Conservation (phyloP, 805 yeast species). For the Saccharomyces kudriavzevii region DNA sequence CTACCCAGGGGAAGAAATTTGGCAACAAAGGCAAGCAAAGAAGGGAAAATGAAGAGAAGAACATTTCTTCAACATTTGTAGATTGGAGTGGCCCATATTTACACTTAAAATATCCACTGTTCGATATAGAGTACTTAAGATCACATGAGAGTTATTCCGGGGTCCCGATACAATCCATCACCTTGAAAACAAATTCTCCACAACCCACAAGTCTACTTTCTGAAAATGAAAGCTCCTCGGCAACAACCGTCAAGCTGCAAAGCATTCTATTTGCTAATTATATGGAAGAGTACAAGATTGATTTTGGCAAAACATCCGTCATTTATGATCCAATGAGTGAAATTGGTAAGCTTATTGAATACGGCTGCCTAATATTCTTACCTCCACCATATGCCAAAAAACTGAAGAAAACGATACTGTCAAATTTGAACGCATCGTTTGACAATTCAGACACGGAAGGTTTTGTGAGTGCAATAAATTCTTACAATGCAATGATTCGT, state of each 20-base stretch:
- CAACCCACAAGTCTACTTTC: background rate
- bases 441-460: conserved; percentile 22
- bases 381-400: conserved; percentile 12
- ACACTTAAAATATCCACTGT: conserved; percentile 10
- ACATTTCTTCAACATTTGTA: conserved; percentile 4
- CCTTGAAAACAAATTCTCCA: conserved; percentile 8
- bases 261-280: conserved; percentile 18
- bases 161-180: conserved; percentile 8
- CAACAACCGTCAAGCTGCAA: conserved; percentile 11
- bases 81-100: conserved; percentile 9
- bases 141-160: conserved; percentile 3
- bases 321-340: conserved; percentile 29
- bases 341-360: conserved; percentile 27
- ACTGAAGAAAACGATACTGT: conserved; percentile 11
- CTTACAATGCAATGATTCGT: conserved; percentile 38
- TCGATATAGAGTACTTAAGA: conserved; percentile 13
- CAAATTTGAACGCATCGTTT: conserved; percentile 19
- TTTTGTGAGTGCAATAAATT: conserved; percentile 31
- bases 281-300: conserved; percentile 21
- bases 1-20: background rate
- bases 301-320: conserved; percentile 11
- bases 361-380: conserved; percentile 17
- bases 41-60: background rate
- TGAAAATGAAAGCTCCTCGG: background rate
- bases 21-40: background rate